Evolutionary conservation across 208 protist species (phyloP).

Genomic region (Trypanosoma melophagium): DNA sequence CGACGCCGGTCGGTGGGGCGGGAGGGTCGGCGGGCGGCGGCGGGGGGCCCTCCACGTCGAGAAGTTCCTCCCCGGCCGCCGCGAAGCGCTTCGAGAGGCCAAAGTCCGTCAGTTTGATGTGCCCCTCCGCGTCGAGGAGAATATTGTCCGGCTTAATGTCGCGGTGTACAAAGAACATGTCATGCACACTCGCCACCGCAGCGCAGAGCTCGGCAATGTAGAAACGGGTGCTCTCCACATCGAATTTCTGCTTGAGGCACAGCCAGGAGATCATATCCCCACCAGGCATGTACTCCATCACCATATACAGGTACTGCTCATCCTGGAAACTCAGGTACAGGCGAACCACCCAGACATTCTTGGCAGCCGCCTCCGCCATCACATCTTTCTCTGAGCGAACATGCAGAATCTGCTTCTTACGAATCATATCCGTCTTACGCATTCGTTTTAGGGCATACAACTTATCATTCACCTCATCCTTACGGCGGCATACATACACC

Average conservation of each 20-base stretch:
- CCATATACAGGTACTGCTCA: constrained; percentile 90
- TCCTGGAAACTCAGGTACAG: constrained; percentile 93
- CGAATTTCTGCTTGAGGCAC: constrained; percentile 86
- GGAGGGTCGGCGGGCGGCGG: too few relatives aligned
- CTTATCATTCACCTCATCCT: constrained; percentile 57
- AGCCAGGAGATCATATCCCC: constrained; percentile 94
- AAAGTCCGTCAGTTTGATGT: constrained; percentile 98
- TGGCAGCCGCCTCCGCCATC: constrained; percentile 73
- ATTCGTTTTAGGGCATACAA: constrained; percentile 91
- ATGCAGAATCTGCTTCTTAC: constrained; percentile 86
- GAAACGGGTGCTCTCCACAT: constrained; percentile 83
- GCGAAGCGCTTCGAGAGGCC: constrained; percentile 93
- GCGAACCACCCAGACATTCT: constrained; percentile 89
- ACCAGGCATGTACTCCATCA: constrained; percentile 95
- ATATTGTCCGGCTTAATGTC: constrained; percentile 99
- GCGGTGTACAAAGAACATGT: constrained; percentile 91
- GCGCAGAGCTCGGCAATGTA: constrained; percentile 92
- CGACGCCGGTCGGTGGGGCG: too few relatives aligned
- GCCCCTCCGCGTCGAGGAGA: constrained; percentile 93
- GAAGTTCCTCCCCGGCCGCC: constrained; percentile 57
- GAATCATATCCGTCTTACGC: constrained; percentile 92
- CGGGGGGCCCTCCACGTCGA: constrained; percentile 66
- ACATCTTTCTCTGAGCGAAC: constrained; percentile 91
- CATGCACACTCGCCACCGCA: constrained; percentile 89
- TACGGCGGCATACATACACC: constrained; percentile 85